A percentile compares a stretch with the other conserved stretches of the same genome.
Evolutionary conservation across 192 early-diverging fungal species (phyloP).

Genomic region (Backusella mclennaniae): DNA sequence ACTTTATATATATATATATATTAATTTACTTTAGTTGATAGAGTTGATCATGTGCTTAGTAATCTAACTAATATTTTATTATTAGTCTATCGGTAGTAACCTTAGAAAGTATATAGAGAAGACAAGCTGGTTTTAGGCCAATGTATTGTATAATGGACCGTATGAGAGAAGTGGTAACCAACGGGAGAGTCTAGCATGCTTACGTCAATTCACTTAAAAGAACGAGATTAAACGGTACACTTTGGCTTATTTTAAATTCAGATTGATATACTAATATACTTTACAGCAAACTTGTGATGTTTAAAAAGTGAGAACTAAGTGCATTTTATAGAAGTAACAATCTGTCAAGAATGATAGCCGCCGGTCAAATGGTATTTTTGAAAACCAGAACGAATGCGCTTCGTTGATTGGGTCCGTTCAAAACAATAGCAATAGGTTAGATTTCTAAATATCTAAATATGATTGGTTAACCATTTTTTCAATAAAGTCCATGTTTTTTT

Average conservation of each 20-base stretch:
- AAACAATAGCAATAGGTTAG: not conserved
- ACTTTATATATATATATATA: not conserved
- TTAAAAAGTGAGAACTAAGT: not conserved
- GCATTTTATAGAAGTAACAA: not conserved
- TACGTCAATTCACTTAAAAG: not conserved
- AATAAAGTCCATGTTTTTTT: not conserved
- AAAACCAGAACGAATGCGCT: not conserved
- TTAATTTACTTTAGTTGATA: not conserved
- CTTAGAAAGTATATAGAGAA: not conserved
- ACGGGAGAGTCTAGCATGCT: not conserved
- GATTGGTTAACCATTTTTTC: conserved; percentile 1
- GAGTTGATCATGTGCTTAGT: not conserved
- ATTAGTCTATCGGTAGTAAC: not conserved
- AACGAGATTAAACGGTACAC: not conserved
- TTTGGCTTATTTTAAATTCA: too few relatives aligned
- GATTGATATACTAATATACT: too few relatives aligned
- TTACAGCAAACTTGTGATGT: too few relatives aligned
- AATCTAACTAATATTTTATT: not conserved
- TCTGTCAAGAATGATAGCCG: not conserved
- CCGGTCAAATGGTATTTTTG: not conserved
- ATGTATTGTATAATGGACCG: not conserved
- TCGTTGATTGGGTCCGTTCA: not conserved
- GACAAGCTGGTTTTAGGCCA: not conserved
- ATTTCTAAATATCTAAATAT: not conserved
- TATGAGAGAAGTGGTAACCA: not conserved